A percentile compares a stretch with the other conserved stretches of the same genome.
These are phyloP conservation scores for Neofusicoccum ribis DNA, from an alignment of 2,329 filamentous ascomycete genomes.

Conservation along the genomic window DNA sequence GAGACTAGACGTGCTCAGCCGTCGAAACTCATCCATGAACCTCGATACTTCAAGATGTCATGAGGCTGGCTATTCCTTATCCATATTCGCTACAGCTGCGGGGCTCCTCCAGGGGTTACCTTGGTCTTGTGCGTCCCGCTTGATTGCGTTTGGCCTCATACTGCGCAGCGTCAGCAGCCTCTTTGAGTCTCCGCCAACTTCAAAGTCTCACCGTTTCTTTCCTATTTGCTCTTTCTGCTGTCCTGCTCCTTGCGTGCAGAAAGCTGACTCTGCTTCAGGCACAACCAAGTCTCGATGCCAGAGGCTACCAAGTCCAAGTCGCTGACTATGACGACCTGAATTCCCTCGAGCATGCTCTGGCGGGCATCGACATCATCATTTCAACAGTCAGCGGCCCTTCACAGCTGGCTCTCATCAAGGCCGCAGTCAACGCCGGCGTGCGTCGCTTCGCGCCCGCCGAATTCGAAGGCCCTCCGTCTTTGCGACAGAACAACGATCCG, in stretches of 20 bases:
- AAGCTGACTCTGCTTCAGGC: slow-evolving; percentile 41
- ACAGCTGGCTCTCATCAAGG: slow-evolving; percentile 72
- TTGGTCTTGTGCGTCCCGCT: neutral
- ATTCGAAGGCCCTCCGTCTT: slow-evolving; percentile 65
- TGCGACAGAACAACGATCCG: slow-evolving; percentile 57
- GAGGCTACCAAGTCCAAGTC: slow-evolving; percentile 65
- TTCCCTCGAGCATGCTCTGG: slow-evolving; percentile 64
- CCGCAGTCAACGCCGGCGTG: slow-evolving; percentile 65
- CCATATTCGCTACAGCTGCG: neutral
- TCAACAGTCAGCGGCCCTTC: slow-evolving; percentile 68
- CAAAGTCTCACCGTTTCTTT: neutral
- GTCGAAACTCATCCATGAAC: neutral
- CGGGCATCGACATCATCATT: slow-evolving; percentile 72
- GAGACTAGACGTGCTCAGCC: neutral
- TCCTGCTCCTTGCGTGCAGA: neutral
- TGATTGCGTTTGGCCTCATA: neutral
- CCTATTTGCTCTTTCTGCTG: neutral
- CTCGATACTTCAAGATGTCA: neutral
- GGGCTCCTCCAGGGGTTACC: neutral
- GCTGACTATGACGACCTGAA: slow-evolving; percentile 66
- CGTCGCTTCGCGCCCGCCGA: slow-evolving; percentile 72
- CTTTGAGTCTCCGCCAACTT: neutral
- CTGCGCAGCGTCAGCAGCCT: neutral
- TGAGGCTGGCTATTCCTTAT: neutral
- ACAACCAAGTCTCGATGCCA: slow-evolving; percentile 55